Base-by-base conservation (phyloP, 176 grass and related monocot genomes). In the Aechmea fasciata region DNA sequence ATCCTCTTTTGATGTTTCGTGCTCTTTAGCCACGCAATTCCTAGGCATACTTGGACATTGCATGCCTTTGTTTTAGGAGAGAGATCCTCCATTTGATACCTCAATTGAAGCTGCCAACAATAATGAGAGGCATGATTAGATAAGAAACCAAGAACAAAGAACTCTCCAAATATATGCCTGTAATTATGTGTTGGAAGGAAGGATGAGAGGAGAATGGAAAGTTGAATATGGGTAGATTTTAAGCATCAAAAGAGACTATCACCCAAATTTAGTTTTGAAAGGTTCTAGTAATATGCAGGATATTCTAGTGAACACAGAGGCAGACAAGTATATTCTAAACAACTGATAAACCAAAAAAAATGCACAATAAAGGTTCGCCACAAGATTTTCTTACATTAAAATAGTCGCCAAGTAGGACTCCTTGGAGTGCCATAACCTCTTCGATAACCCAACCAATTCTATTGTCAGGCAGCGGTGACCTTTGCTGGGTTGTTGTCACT, bases 401-500 rank as follows among this genome's bases (percentile, higher is more conserved):
- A 73, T 64, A 87, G 63, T 90, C 89, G 66, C 86, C 82, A 24
- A 93, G n/a, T 47, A 79, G 78, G 18, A 84, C 74, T 25, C 82
- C 79, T 81, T 97, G 84, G 33, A 97, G 19, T 20, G 89, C 75
- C 73, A 92, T 74, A 26, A 92, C 87, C 79, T 97, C 94, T 81
- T 97, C 89, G 28, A 97, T 55, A 65, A 97, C 57, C 86, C 86
- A 93, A 48, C 94, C 89, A 81, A 85, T 90, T 67, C 81, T 80
- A 85, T 41, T 41, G 33, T 87, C 82, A 70, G 77, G 72, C 53
- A 93, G 75, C 1, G 71, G 79, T 49, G 80, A 92, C 55, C 87
- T 97, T 49, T 97, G 86, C 71, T 93, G 89, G 65, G 94, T 97
- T 79, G 86, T 84, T 65, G 83, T 87, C 69, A 89, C 75, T 73